Evolutionary conservation across 441 rosid genomes (phyloP).

Genomic region (Pelargonium fulgidum): DNA sequence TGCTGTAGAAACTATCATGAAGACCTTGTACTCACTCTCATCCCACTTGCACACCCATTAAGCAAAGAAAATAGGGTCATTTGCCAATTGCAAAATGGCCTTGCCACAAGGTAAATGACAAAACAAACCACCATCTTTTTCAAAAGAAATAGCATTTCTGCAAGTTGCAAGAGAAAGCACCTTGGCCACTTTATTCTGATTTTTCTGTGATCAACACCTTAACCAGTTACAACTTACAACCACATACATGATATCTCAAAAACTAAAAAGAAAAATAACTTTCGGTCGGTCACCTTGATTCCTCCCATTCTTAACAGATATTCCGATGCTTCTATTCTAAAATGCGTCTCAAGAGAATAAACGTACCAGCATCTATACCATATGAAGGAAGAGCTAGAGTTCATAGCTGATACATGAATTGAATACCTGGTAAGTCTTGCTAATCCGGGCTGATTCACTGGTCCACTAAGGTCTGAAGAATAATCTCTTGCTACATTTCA

Average conservation of each 20-base stretch:
- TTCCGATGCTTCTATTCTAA: constrained; percentile 36
- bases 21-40: constrained; percentile 14
- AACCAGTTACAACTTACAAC: constrained; percentile 20
- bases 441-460: constrained; percentile 22
- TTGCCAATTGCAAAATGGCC: constrained; percentile 13
- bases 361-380: no score
- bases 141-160: constrained; percentile 22
- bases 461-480: constrained; percentile 24
- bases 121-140: constrained; percentile 26
- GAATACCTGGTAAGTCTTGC: no score
- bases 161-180: constrained; percentile 32
- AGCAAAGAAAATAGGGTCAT: constrained; percentile 20
- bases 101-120: constrained; percentile 25
- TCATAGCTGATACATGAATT: no score
- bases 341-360: constrained; percentile 13
- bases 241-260: constrained; percentile 22
- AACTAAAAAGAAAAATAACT: constrained; percentile 20
- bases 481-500: constrained; percentile 9
- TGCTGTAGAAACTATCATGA: constrained; percentile 13
- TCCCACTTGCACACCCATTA: constrained; percentile 15
- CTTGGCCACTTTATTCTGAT: constrained; percentile 30
- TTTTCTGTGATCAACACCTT: constrained; percentile 22
- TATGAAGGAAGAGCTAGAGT: no score
- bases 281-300: constrained; percentile 30
- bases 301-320: constrained; percentile 22